These are phyloP conservation scores for Boletellus emodensis DNA, from an alignment of 768 basidiomycete species.

Conservation along the genomic window DNA sequence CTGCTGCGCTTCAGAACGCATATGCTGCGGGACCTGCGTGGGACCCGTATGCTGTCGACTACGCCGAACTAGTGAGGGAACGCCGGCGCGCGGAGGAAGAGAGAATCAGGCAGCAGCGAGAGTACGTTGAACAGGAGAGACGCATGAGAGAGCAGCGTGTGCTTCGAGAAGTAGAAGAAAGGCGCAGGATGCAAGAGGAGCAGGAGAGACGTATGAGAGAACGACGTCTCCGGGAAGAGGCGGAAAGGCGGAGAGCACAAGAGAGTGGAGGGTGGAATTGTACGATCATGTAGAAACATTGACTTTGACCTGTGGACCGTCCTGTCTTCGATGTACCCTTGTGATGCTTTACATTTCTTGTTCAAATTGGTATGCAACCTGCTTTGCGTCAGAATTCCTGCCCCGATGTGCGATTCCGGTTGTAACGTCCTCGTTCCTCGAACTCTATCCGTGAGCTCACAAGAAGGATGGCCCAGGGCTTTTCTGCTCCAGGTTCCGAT, in stretches of 20 bases:
- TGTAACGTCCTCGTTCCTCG: no score
- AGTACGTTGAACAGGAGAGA: neutral
- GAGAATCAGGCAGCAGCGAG: neutral
- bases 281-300: conserved; percentile 20
- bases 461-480: no score
- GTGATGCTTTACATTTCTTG: no score
- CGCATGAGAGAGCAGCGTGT: neutral
- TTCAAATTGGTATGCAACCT: no score
- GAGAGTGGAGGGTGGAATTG: conserved; percentile 18
- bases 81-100: conserved; percentile 2
- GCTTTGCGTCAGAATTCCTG: no score
- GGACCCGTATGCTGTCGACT: neutral
- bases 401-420: no score
- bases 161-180: neutral
- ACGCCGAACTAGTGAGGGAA: neutral
- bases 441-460: no score
- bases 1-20: neutral
- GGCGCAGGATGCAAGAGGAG: conserved; percentile 1
- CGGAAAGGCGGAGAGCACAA: conserved; percentile 4
- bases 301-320: neutral
- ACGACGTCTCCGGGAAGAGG: neutral
- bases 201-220: neutral
- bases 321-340: no score
- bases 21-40: neutral
- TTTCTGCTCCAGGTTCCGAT: no score